Conservation (phyloP, 129 eudicot species). For the Solidago caesia region DNA sequence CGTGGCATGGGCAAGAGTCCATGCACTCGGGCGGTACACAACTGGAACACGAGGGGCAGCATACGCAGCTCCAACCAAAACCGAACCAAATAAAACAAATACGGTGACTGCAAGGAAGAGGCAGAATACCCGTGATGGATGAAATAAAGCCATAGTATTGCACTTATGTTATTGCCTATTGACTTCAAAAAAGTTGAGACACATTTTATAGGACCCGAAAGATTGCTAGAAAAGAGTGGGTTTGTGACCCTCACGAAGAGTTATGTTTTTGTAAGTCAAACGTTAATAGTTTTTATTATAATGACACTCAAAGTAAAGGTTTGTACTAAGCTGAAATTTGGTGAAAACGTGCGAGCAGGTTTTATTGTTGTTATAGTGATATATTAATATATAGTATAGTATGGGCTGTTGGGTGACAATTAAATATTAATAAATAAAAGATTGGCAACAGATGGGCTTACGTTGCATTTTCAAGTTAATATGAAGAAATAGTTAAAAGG, state of each 20-base stretch:
- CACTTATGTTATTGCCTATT: conserved; percentile 9
- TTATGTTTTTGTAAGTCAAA: conserved; percentile 26
- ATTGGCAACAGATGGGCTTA: neutral
- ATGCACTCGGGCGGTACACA: conserved; percentile 44
- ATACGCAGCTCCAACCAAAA: conserved; percentile 37
- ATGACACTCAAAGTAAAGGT: conserved; percentile 2
- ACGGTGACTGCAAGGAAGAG: conserved; percentile 28
- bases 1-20: conserved; percentile 72
- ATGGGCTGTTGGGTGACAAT: conserved; percentile 14
- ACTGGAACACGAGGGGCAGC: conserved; percentile 26
- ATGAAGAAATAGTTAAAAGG: no score
- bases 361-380: neutral
- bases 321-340: conserved; percentile 9
- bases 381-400: neutral
- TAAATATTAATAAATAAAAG: no score
- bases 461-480: neutral
- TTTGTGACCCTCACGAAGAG: conserved; percentile 67
- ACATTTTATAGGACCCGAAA: conserved; percentile 40
- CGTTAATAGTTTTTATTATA: conserved; percentile 8
- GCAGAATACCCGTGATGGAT: conserved; percentile 21
- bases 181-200: conserved; percentile 18
- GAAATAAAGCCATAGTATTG: conserved; percentile 46
- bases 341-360: conserved; percentile 41
- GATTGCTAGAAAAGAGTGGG: conserved; percentile 24
- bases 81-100: conserved; percentile 20